Base-by-base conservation (phyloP, 805 yeast species). In the Cyberlindnera mrakii region DNA sequence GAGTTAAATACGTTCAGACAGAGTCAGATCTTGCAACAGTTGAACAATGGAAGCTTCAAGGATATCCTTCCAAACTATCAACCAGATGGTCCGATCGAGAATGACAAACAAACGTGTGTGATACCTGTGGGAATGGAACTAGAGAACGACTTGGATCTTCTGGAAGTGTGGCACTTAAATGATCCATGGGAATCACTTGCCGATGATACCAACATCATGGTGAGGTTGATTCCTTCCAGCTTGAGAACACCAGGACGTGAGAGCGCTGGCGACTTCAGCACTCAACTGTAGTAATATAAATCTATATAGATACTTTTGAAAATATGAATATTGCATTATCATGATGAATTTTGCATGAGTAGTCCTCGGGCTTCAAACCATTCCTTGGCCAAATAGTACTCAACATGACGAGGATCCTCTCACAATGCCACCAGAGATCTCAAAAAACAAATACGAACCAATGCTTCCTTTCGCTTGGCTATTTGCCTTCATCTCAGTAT, bases 181-280 rank as follows among this genome's bases (percentile, higher is more conserved):
- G 50, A 55, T 32, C 62, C 62, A 1, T 58, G 62, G 62, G 46
- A 37, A 1, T 25, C 41, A 6, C 46, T 58, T 17, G 55, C 49
- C 0, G 30, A 35, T 10, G 61, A 57, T 35, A 50, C 58, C 1
- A 52, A 48, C 17, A 47, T 51, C 9, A 36, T 50, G n/a, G 49
- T 58, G 11, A 37, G 57, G 29, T 49, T 55, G 25, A 52, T 58
- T 8, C 61, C 61, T 19, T 45, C 43, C 42, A 17, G 19, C 6
- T 7, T 37, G 14, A 23, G 27, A 23, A 9, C 27, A 2, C 27
- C 27, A 23, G 27, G 11, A 10, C 11, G 11, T 23, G 27, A 23
- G 27, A 23, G 9, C 11, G 27, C 11, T 11, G 27, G 4, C 8
- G 11, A 10, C 27, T 3, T 23, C 27, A 10, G 6, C 11, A 23